A percentile compares a stretch with the other conserved stretches of the same genome.
Conservation (phyloP, 2,329 filamentous ascomycete genomes). For the Seiridium cupressi region DNA sequence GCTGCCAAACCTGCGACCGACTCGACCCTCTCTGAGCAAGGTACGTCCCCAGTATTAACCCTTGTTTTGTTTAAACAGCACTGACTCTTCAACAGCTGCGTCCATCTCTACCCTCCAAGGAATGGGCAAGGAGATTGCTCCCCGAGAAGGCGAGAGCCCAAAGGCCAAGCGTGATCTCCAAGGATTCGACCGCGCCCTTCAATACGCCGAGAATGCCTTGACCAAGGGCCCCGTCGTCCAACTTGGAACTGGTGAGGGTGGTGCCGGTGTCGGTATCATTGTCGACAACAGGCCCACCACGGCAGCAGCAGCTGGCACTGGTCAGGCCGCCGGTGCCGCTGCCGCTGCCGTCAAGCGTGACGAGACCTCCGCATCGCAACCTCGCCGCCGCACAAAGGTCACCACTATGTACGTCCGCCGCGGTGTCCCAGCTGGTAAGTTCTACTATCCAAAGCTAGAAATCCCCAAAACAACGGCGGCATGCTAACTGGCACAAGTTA, state of each 20-base stretch:
- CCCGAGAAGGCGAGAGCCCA: conserved; percentile 29
- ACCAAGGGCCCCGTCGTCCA: conserved; percentile 36
- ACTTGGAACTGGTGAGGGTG: conserved; percentile 36
- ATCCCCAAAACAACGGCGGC: too few relatives aligned
- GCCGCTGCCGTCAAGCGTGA: conserved; percentile 18
- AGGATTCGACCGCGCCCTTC: conserved; percentile 39
- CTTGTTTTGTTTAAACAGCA: neutral
- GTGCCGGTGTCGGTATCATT: conserved; percentile 38
- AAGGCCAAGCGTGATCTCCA: conserved; percentile 34
- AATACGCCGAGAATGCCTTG: conserved; percentile 36
- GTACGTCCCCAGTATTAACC: conserved; percentile 18
- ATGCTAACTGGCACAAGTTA: conserved; percentile 11
- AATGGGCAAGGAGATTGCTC: conserved; percentile 48
- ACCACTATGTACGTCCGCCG: conserved; percentile 46
- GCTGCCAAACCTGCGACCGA: conserved; percentile 21
- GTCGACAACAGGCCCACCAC: conserved; percentile 28
- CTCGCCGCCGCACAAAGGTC: conserved; percentile 38
- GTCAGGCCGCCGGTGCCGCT: conserved; percentile 7
- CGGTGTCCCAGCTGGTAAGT: conserved; percentile 41
- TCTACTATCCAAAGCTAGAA: neutral
- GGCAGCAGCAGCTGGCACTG: conserved; percentile 18
- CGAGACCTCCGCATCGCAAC: conserved; percentile 20
- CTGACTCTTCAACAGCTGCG: conserved; percentile 23
- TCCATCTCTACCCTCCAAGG: conserved; percentile 44
- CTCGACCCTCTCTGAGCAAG: conserved; percentile 32